Conservation (phyloP, 106 monocot species). For the Dactylorhiza incarnata region DNA sequence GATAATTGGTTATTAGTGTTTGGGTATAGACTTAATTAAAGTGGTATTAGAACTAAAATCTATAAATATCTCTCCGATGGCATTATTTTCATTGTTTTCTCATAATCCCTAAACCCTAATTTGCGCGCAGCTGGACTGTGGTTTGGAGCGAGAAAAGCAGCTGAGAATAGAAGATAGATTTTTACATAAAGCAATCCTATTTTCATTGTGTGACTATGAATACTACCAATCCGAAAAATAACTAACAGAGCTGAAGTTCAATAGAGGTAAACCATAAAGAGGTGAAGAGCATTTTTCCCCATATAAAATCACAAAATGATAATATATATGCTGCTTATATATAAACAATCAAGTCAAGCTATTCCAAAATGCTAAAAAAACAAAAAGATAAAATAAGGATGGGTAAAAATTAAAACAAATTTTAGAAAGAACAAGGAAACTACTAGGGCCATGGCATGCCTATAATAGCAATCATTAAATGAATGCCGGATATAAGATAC, state of each 20-base stretch:
- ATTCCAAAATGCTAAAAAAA: background rate
- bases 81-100: too few species aligned
- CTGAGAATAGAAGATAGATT: too few species aligned
- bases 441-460: conserved; percentile 22
- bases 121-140: too few species aligned
- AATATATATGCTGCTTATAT: background rate
- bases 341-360: background rate
- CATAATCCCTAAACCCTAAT: too few species aligned
- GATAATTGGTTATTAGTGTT: too few species aligned
- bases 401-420: background rate
- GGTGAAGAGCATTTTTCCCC: too few species aligned
- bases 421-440: conserved; percentile 10
- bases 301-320: background rate
- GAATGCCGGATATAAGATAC: conserved; percentile 46
- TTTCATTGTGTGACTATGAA: background rate
- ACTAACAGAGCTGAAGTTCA: background rate
- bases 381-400: background rate
- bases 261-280: too few species aligned
- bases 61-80: too few species aligned
- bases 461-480: conserved; percentile 18
- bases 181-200: background rate
- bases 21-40: too few species aligned
- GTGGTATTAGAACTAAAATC: too few species aligned
- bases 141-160: too few species aligned
- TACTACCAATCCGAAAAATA: background rate